phyloP scores from a whole-genome alignment of 345 rosid genomes.

The Firmiana major region DNA sequence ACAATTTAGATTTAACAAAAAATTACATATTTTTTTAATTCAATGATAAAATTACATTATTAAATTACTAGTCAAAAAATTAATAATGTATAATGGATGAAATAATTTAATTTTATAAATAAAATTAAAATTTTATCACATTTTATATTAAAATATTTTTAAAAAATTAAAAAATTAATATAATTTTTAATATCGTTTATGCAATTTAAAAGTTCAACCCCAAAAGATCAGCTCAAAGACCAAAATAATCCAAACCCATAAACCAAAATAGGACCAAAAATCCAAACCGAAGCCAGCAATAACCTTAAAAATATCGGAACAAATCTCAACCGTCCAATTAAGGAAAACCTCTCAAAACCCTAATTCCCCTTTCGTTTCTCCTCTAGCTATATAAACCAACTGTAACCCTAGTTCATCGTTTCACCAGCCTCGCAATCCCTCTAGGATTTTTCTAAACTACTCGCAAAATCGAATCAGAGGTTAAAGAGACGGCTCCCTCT shows the following conservation, averaged over 20 bases:
- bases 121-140: too few species aligned
- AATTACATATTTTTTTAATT: too few species aligned
- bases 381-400: conserved; percentile 3
- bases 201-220: too few species aligned
- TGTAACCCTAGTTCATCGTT: not conserved
- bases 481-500: conserved; percentile 54
- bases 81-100: too few species aligned
- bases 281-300: not conserved
- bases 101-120: too few species aligned
- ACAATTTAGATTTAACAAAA: too few species aligned
- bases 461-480: conserved; percentile 19
- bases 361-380: not conserved
- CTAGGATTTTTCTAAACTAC: not conserved
- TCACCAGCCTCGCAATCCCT: not conserved
- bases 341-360: conserved; percentile 28
- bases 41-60: too few species aligned
- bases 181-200: too few species aligned
- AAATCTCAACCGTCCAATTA: conserved; percentile 48
- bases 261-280: not conserved
- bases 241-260: not conserved
- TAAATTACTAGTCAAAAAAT: too few species aligned
- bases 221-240: not conserved
- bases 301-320: not conserved
- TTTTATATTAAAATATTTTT: too few species aligned
- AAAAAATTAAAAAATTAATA: too few species aligned